A percentile compares a stretch with the other conserved stretches of the same genome.
Evolutionary conservation across 2,329 filamentous ascomycete species (phyloP).

Genomic region (Beauveria bassiana): DNA sequence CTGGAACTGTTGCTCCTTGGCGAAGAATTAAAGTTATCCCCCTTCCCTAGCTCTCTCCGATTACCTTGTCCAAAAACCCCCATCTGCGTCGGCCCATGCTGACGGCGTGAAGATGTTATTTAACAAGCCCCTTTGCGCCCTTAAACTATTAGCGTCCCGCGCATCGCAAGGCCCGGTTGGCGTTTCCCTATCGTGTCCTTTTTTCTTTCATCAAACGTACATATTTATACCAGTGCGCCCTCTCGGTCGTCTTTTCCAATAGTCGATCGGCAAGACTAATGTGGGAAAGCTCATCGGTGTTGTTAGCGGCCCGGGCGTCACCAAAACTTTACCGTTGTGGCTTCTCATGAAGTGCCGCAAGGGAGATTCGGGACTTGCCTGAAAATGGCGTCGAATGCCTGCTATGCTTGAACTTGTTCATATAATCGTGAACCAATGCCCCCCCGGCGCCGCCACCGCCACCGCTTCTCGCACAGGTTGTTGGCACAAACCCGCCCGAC

Average conservation of each 20-base stretch:
- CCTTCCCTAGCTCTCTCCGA: not conserved
- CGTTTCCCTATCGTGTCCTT: not conserved
- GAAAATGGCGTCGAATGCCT: not conserved
- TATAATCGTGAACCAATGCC: not conserved
- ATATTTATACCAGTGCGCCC: not conserved
- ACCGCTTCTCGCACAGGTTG: constrained; percentile 10
- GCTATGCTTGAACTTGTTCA: no score
- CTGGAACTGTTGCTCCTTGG: no score
- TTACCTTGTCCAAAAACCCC: not conserved
- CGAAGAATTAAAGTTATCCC: not conserved
- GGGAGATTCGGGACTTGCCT: not conserved
- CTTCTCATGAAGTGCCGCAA: not conserved
- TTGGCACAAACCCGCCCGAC: not conserved
- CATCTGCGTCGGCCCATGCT: not conserved
- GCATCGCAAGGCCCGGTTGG: not conserved
- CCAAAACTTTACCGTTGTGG: not conserved
- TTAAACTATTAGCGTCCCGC: not conserved
- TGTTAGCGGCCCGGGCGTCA: not conserved
- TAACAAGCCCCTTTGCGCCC: not conserved
- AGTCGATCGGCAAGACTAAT: not conserved
- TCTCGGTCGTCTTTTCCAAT: not conserved
- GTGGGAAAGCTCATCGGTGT: not conserved
- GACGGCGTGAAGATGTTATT: not conserved
- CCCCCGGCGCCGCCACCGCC: not conserved
- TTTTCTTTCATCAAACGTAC: not conserved